These are phyloP conservation scores for Zychaea mexicana DNA, from an alignment of 371 early-diverging fungal species.

Conservation along the genomic window DNA sequence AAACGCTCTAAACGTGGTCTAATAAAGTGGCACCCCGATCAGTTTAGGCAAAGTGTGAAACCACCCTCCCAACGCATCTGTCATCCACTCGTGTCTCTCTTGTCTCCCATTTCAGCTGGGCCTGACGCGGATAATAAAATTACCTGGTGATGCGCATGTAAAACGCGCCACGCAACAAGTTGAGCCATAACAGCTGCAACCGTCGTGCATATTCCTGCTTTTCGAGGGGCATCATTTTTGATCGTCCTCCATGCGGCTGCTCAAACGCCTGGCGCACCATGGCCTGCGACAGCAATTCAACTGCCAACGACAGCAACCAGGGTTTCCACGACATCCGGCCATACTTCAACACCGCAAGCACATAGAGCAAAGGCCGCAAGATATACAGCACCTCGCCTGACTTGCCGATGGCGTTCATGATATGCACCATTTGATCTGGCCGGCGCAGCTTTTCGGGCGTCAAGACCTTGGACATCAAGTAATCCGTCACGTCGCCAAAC, in stretches of 20 bases:
- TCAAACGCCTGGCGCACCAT: slow-evolving; percentile 37
- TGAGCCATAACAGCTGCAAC: slow-evolving; percentile 70
- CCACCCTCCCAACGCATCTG: too few species aligned
- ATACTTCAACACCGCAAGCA: slow-evolving; percentile 72
- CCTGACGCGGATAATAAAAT: too few species aligned
- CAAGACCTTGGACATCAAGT: slow-evolving; percentile 64
- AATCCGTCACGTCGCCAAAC: slow-evolving; percentile 60
- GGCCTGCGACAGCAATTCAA: slow-evolving; percentile 67
- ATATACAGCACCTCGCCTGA: slow-evolving; percentile 83
- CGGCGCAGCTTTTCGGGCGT: slow-evolving; percentile 62
- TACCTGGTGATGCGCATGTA: slow-evolving; percentile 82
- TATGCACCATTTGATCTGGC: slow-evolving; percentile 72
- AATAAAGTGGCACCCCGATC: background rate
- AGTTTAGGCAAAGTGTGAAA: background rate
- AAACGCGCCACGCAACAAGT: slow-evolving; percentile 86
- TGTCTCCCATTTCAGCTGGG: too few species aligned
- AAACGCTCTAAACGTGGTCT: slow-evolving; percentile 52
- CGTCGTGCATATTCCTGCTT: slow-evolving; percentile 77
- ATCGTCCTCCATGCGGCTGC: slow-evolving; percentile 31
- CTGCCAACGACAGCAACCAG: slow-evolving; percentile 77
- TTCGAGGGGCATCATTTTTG: slow-evolving; percentile 67
- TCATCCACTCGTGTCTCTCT: too few species aligned
- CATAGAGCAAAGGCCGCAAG: slow-evolving; percentile 84
- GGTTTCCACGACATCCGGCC: slow-evolving; percentile 85
- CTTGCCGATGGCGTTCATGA: slow-evolving; percentile 56